Percentiles rank a stretch among this genome's conserved stretches.
Conservation (phyloP, 2,329 filamentous ascomycete species). For the Colletotrichum theobromicola region DNA sequence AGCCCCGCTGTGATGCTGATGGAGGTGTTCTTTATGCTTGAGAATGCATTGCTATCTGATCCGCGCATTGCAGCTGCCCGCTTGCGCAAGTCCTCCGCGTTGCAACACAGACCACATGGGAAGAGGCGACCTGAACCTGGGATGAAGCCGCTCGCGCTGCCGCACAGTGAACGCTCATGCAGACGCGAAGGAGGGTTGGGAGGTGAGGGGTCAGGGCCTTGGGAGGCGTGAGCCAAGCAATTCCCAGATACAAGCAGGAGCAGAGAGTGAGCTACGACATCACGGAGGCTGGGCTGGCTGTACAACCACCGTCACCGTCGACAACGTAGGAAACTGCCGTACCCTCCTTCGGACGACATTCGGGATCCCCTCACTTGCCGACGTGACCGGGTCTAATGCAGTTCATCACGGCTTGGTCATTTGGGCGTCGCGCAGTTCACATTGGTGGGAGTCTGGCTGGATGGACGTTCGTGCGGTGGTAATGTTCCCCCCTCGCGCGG, state of each 20-base stretch:
- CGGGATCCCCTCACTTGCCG: constrained; percentile 9
- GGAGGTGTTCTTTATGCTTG: constrained; percentile 15
- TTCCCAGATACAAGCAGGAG: neutral
- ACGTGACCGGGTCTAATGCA: constrained; percentile 16
- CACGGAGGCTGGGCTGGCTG: neutral
- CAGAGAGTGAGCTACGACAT: neutral
- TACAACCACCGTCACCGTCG: neutral
- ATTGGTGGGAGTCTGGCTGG: constrained; percentile 4
- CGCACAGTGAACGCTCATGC: neutral
- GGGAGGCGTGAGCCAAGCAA: constrained; percentile 6
- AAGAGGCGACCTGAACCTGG: neutral
- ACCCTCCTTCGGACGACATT: constrained; percentile 14
- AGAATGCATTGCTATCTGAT: constrained; percentile 9
- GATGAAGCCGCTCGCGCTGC: neutral
- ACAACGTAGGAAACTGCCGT: neutral
- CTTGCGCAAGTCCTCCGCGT: constrained; percentile 1
- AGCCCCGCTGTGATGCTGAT: neutral
- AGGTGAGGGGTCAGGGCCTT: neutral
- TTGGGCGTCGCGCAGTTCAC: neutral
- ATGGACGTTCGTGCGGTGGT: neutral
- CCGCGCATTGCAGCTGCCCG: neutral
- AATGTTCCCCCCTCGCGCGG: neutral
- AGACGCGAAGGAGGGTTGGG: neutral
- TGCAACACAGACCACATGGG: neutral
- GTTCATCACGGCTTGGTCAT: neutral